These are phyloP conservation scores for Polytolypa hystricis DNA, from an alignment of 2,329 filamentous ascomycete species.

Conservation along the genomic window DNA sequence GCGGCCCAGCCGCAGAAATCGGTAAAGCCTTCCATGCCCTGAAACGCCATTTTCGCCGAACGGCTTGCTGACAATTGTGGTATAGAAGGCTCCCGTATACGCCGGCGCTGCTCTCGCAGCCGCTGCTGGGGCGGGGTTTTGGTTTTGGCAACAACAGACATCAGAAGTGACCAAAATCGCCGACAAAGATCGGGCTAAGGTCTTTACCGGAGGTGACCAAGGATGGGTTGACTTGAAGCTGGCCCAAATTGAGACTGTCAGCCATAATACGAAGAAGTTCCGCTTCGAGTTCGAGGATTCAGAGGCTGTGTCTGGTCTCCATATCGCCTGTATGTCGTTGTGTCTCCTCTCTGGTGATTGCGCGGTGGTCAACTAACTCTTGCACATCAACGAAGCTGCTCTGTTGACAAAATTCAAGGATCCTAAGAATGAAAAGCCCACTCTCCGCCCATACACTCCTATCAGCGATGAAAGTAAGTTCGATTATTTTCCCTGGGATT, in stretches of 20 bases:
- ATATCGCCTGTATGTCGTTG: constrained; percentile 54
- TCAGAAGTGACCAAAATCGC: constrained; percentile 21
- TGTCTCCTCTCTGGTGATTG: background rate
- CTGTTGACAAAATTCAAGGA: constrained; percentile 87
- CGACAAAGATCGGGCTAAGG: constrained; percentile 33
- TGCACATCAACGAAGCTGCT: constrained; percentile 41
- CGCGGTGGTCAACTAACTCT: background rate
- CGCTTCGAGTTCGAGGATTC: constrained; percentile 77
- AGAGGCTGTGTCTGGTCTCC: constrained; percentile 72
- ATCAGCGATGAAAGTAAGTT: constrained; percentile 65
- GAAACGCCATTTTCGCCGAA: too few relatives aligned
- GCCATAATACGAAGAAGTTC: constrained; percentile 90
- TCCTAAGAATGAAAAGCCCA: constrained; percentile 69
- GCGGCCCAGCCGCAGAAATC: too few relatives aligned
- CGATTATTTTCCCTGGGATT: background rate
- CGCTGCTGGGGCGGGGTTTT: constrained; percentile 46
- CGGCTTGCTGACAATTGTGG: constrained; percentile 43
- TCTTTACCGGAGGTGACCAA: constrained; percentile 76
- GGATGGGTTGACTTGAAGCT: constrained; percentile 77
- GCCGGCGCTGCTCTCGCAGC: constrained; percentile 29
- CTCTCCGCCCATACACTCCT: constrained; percentile 87
- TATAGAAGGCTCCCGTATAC: constrained; percentile 51
- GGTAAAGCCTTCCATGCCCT: too few relatives aligned
- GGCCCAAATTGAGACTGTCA: constrained; percentile 65
- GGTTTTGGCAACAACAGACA: constrained; percentile 32